phyloP scores from a whole-genome alignment of 2,329 filamentous ascomycete species.

The Sphaerulina musiva region DNA sequence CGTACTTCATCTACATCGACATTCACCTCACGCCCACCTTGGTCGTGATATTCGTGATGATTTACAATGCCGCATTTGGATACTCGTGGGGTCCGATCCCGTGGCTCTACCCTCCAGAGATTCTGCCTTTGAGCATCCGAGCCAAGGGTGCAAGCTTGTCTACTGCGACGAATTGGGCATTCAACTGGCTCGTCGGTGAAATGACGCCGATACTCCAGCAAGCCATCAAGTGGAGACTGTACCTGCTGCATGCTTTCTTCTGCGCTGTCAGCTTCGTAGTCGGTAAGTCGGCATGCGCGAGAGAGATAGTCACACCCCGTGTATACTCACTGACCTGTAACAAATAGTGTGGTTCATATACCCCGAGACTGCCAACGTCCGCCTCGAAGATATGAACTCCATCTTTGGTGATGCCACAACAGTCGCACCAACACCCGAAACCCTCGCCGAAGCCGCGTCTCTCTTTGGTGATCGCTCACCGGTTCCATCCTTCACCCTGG shows the following conservation, averaged over 20 bases:
- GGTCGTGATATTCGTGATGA: conserved; percentile 93
- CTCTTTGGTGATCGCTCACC: conserved; percentile 72
- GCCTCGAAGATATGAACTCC: conserved; percentile 92
- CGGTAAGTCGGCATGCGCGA: conserved; percentile 56
- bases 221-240: conserved; percentile 86
- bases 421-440: conserved; percentile 68
- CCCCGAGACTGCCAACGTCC: conserved; percentile 90
- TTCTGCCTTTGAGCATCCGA: conserved; percentile 89
- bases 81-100: conserved; percentile 98
- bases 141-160: conserved; percentile 95
- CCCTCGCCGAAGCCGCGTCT: conserved; percentile 73
- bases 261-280: conserved; percentile 92
- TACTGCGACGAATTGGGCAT: conserved; percentile 95
- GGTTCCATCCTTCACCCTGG: conserved; percentile 66
- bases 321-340: conserved; percentile 7
- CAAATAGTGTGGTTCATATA: conserved; percentile 87
- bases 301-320: background rate
- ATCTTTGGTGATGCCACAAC: conserved; percentile 91
- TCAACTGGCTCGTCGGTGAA: conserved; percentile 95
- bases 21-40: conserved; percentile 69
- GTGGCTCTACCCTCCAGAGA: conserved; percentile 98
- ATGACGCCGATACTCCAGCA: conserved; percentile 91
- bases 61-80: conserved; percentile 96
- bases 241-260: conserved; percentile 93
- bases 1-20: conserved; percentile 91